Evolutionary conservation across 192 early-diverging fungal genomes (phyloP).

Genomic region (Kappamyces sp.): DNA sequence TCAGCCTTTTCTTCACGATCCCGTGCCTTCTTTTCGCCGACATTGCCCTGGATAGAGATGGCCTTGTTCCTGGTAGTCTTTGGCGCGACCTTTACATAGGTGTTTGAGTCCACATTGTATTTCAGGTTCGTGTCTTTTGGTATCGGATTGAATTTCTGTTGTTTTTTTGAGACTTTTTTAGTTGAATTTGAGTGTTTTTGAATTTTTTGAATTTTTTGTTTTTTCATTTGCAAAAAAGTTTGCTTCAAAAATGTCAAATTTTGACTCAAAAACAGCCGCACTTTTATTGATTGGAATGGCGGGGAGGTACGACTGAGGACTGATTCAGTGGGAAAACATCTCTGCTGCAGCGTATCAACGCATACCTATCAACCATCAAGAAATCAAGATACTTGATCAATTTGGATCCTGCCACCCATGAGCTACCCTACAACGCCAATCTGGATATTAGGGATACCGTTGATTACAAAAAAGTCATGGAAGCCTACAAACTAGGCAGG

Average conservation of each 20-base stretch:
- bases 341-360: slow-evolving; percentile 67
- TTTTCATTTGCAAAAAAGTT: neutral
- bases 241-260: too few relatives aligned
- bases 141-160: too few relatives aligned
- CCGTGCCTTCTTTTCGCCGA: too few relatives aligned
- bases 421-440: slow-evolving; percentile 88
- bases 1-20: neutral
- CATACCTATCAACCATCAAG: slow-evolving; percentile 68
- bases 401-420: slow-evolving; percentile 84
- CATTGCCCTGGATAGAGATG: too few relatives aligned
- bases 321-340: slow-evolving; percentile 4
- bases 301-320: neutral
- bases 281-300: slow-evolving; percentile 15
- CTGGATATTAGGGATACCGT: slow-evolving; percentile 97
- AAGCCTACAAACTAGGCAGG: slow-evolving; percentile 54
- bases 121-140: too few relatives aligned
- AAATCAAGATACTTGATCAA: slow-evolving; percentile 85
- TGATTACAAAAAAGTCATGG: slow-evolving; percentile 99
- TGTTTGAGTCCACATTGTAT: too few relatives aligned
- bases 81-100: too few relatives aligned
- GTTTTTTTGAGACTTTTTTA: too few relatives aligned
- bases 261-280: slow-evolving; percentile 4
- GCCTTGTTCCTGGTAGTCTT: too few relatives aligned
- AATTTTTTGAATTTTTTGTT: neutral
- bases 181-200: too few relatives aligned